A percentile compares a stretch with the other conserved stretches of the same genome.
phyloP scores from a whole-genome alignment of 805 yeast species.

The Lachancea thermotolerans region DNA sequence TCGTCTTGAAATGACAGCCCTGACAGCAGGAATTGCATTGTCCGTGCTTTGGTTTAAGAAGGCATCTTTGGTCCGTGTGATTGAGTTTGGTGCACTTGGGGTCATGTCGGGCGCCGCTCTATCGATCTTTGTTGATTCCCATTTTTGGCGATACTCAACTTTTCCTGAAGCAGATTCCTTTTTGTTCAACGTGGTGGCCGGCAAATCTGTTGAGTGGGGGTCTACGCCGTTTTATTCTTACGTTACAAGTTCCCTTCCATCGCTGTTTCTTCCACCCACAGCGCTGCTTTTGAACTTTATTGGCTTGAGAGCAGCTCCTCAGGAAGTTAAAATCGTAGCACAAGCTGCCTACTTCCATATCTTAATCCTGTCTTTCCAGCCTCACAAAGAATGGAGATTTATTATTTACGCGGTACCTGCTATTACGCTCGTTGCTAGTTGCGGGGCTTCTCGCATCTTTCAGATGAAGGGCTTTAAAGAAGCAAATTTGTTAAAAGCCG shows the following conservation, averaged over 20 bases:
- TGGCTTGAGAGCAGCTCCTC: slow-evolving; percentile 35
- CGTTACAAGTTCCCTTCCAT: slow-evolving; percentile 41
- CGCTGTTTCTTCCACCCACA: slow-evolving; percentile 41
- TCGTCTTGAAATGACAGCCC: slow-evolving; percentile 60
- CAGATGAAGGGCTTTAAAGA: slow-evolving; percentile 15
- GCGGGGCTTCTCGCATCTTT: slow-evolving; percentile 42
- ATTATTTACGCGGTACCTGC: slow-evolving; percentile 70
- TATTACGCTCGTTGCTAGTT: slow-evolving; percentile 55
- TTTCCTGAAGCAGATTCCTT: slow-evolving; percentile 75
- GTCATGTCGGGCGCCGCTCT: slow-evolving; percentile 42
- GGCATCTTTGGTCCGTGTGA: slow-evolving; percentile 35
- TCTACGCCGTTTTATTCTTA: slow-evolving; percentile 67
- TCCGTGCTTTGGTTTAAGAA: slow-evolving; percentile 42
- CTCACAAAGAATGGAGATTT: slow-evolving; percentile 94
- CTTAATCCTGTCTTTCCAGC: slow-evolving; percentile 65
- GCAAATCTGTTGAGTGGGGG: slow-evolving; percentile 79
- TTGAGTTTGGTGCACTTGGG: slow-evolving; percentile 43
- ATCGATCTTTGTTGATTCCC: slow-evolving; percentile 56
- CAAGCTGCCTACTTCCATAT: slow-evolving; percentile 50
- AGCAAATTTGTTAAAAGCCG: slow-evolving; percentile 24
- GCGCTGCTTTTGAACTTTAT: slow-evolving; percentile 35
- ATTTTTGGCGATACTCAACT: slow-evolving; percentile 59
- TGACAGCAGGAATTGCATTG: slow-evolving; percentile 45
- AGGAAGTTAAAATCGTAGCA: slow-evolving; percentile 39
- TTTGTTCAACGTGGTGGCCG: slow-evolving; percentile 66